Evolutionary conservation across 2,329 filamentous ascomycete species (phyloP).

Genomic region (Xylariomycetidae sp.): DNA sequence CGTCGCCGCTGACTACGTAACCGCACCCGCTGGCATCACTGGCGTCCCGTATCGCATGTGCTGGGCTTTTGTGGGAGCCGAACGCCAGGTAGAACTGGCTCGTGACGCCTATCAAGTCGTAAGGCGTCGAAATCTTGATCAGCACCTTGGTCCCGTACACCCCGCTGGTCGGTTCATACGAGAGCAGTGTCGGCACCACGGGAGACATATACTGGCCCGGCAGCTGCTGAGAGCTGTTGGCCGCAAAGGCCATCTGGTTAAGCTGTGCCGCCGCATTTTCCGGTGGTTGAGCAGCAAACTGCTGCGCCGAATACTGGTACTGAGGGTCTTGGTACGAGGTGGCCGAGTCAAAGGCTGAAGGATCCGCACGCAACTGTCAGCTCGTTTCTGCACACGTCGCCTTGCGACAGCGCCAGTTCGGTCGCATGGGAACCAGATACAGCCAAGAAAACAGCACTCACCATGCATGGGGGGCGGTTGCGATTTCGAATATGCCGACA

Average conservation of each 20-base stretch:
- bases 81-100: conserved; percentile 65
- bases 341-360: conserved; percentile 53
- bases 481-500: conserved; percentile 76
- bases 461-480: conserved; percentile 74
- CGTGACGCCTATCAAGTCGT: conserved; percentile 59
- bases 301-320: conserved; percentile 44
- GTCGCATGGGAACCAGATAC: background rate
- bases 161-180: conserved; percentile 65
- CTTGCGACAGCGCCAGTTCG: conserved; percentile 13
- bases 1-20: conserved; percentile 67
- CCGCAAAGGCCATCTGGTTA: conserved; percentile 50
- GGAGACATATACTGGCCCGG: conserved; percentile 62
- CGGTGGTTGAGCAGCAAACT: conserved; percentile 41
- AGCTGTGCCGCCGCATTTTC: conserved; percentile 47
- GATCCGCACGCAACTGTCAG: conserved; percentile 1
- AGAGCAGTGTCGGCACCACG: conserved; percentile 58
- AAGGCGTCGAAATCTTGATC: conserved; percentile 68
- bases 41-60: conserved; percentile 56
- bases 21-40: conserved; percentile 56
- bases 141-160: conserved; percentile 63
- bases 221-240: conserved; percentile 48
- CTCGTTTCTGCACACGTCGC: background rate
- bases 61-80: conserved; percentile 67
- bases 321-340: conserved; percentile 55
- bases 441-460: conserved; percentile 45